Evolutionary conservation across 2,329 filamentous ascomycete species (phyloP).

Genomic region (Fusarium kyushuense): DNA sequence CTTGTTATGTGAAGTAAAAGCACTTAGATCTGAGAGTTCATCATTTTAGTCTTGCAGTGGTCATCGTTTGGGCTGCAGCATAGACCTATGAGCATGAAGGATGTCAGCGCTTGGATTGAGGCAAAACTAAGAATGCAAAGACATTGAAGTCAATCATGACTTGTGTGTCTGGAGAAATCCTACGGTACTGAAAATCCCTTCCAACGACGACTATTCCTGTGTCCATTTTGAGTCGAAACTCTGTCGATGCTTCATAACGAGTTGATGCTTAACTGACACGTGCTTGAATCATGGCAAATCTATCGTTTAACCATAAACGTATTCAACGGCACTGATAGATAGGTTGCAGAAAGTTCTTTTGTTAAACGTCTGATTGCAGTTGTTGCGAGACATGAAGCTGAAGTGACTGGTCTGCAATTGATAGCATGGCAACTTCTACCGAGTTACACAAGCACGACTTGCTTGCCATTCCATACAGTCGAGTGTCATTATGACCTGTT

Average conservation of each 20-base stretch:
- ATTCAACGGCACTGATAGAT: neutral
- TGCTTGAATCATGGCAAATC: neutral
- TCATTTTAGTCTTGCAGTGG: neutral
- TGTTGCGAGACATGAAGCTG: neutral
- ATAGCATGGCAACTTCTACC: too few relatives aligned
- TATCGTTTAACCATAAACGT: neutral
- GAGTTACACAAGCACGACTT: neutral
- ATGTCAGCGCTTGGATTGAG: neutral
- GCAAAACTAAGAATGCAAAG: neutral
- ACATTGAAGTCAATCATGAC: neutral
- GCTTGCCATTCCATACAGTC: fast-evolving
- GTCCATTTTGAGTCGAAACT: neutral
- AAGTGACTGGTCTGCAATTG: neutral
- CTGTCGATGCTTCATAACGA: neutral
- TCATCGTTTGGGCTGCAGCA: neutral
- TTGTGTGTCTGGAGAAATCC: neutral
- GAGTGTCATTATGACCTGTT: fast-evolving
- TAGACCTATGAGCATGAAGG: neutral
- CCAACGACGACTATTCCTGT: too few relatives aligned
- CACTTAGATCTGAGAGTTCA: neutral
- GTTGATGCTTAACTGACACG: neutral
- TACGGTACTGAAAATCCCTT: neutral
- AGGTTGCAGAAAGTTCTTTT: neutral
- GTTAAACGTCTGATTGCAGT: too few relatives aligned
- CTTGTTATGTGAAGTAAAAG: neutral